Percentiles rank a stretch among this genome's conserved stretches.
These are phyloP conservation scores for Cicer arietinum DNA, from an alignment of 306 rosid species.

Conservation along the genomic window DNA sequence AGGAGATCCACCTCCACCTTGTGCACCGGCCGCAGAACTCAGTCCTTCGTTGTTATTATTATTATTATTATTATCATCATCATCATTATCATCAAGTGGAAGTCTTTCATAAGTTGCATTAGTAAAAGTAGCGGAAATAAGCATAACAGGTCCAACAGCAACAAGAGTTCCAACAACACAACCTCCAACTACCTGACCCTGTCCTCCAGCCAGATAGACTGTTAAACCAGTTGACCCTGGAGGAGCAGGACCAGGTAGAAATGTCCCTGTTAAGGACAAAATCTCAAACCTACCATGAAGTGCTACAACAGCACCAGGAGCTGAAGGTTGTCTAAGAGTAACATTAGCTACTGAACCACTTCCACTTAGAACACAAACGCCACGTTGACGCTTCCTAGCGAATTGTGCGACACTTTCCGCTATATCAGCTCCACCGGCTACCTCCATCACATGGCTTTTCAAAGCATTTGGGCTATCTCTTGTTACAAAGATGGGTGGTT, in stretches of 20 bases:
- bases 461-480: constrained; percentile 92
- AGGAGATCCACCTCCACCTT: constrained; percentile 52
- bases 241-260: constrained; percentile 90
- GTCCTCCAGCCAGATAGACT: constrained; percentile 84
- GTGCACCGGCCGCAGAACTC: constrained; percentile 30
- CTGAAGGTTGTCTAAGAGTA: constrained; percentile 79
- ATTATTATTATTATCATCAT: constrained; percentile 49
- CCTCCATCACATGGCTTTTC: constrained; percentile 89
- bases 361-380: constrained; percentile 91
- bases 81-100: constrained; percentile 88
- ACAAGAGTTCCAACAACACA: constrained; percentile 86
- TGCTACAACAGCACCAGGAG: constrained; percentile 81
- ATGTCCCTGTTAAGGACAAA: constrained; percentile 76
- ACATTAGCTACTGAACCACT: constrained; percentile 93
- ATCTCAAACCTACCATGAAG: constrained; percentile 97
- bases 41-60: constrained; percentile 76
- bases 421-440: constrained; percentile 84
- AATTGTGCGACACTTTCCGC: constrained; percentile 85
- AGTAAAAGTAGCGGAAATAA: constrained; percentile 90
- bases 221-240: constrained; percentile 88
- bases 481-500: constrained; percentile 90
- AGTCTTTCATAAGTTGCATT: constrained; percentile 91
- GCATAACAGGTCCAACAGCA: constrained; percentile 93
- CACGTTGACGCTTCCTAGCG: constrained; percentile 87
- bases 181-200: constrained; percentile 92